Evolutionary conservation across 2,329 filamentous ascomycete species (phyloP).

Genomic region (Diplodia intermedia): DNA sequence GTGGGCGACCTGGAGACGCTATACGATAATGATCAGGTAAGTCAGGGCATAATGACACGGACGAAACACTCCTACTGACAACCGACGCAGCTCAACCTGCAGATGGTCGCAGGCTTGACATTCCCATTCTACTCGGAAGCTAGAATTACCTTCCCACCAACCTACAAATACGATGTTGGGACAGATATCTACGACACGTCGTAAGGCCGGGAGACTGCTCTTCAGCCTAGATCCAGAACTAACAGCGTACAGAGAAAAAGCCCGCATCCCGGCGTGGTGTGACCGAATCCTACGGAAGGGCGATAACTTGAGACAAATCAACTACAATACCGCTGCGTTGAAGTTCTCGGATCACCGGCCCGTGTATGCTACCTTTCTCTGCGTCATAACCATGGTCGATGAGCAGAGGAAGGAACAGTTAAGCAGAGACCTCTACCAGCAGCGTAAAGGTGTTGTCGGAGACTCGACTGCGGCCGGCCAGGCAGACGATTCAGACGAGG

Average conservation of each 20-base stretch:
- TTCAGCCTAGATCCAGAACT: slow-evolving; percentile 57
- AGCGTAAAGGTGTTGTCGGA: slow-evolving; percentile 70
- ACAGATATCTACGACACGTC: slow-evolving; percentile 91
- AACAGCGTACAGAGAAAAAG: slow-evolving; percentile 68
- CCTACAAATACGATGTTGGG: slow-evolving; percentile 93
- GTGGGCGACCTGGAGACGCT: slow-evolving; percentile 75
- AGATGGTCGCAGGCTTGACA: slow-evolving; percentile 90
- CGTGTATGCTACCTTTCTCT: slow-evolving; percentile 88
- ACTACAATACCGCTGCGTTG: slow-evolving; percentile 82
- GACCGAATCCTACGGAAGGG: slow-evolving; percentile 92
- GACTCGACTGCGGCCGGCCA: slow-evolving; percentile 64
- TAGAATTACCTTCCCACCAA: slow-evolving; percentile 85
- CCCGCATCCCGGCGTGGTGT: slow-evolving; percentile 95
- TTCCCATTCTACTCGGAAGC: slow-evolving; percentile 94
- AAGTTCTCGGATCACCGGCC: slow-evolving; percentile 96
- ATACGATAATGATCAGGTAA: slow-evolving; percentile 88
- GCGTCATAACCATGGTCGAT: slow-evolving; percentile 80
- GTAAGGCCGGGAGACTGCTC: not conserved
- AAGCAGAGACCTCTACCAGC: slow-evolving; percentile 75
- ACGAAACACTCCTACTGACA: slow-evolving; percentile 20
- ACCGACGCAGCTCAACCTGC: slow-evolving; percentile 75
- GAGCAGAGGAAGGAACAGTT: slow-evolving; percentile 75
- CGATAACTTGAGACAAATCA: slow-evolving; percentile 77
- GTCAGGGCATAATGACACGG: slow-evolving; percentile 28
- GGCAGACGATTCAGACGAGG: slow-evolving; percentile 71